Percentiles rank a stretch among this genome's conserved stretches.
Conservation (phyloP, 208 protist genomes). For the Phytomonas francai region DNA sequence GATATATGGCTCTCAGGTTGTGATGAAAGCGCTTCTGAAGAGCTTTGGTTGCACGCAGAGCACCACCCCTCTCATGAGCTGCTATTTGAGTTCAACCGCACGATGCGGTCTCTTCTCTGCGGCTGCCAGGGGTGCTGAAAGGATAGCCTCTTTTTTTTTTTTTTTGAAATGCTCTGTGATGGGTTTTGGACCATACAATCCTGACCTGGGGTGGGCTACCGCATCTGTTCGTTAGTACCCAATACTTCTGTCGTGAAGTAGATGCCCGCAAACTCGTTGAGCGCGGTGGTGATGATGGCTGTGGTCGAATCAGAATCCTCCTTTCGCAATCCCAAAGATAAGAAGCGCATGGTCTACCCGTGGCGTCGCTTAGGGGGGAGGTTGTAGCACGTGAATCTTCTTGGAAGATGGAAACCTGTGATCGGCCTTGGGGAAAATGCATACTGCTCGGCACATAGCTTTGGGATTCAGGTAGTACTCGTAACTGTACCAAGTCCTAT, state of each 20-base stretch:
- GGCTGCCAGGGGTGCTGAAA: conserved; percentile 31
- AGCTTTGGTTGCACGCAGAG: conserved; percentile 46
- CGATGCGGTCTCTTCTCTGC: conserved; percentile 27
- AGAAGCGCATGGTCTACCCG: conserved; percentile 27
- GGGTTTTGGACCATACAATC: conserved; percentile 73
- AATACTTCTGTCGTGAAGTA: background rate
- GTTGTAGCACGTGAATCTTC: too few relatives aligned
- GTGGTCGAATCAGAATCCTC: conserved; percentile 28
- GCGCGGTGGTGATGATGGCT: conserved; percentile 51
- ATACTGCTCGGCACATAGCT: conserved; percentile 32
- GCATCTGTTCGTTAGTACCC: conserved; percentile 33
- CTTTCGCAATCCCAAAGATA: too few relatives aligned
- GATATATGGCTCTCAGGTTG: conserved; percentile 15
- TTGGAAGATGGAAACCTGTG: too few relatives aligned
- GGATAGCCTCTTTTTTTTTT: conserved; percentile 52
- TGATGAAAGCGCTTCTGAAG: conserved; percentile 51
- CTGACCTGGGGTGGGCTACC: conserved; percentile 68
- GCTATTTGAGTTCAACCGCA: conserved; percentile 40
- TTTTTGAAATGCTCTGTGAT: conserved; percentile 69
- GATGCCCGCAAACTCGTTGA: conserved; percentile 48
- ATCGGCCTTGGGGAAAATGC: conserved; percentile 11
- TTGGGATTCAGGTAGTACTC: conserved; percentile 50
- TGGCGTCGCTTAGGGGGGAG: too few relatives aligned
- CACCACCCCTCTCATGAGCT: conserved; percentile 24
- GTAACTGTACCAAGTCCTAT: conserved; percentile 22